phyloP scores from a whole-genome alignment of 2,329 filamentous ascomycete species.

The Capronia coronata region DNA sequence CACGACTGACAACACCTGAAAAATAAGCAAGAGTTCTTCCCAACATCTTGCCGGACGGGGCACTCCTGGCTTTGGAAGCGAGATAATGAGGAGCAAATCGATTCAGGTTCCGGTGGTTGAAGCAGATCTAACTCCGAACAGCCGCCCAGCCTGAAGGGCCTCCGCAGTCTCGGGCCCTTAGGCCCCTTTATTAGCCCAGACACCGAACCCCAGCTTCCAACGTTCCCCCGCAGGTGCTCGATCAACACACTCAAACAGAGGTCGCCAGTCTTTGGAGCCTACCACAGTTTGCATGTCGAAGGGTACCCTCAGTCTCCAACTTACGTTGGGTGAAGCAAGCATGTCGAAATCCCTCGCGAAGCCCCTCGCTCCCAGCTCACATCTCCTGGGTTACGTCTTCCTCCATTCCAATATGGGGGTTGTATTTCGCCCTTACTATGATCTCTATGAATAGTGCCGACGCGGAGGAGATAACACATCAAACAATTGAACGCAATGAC shows the following conservation, averaged over 20 bases:
- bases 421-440: conserved; percentile 9
- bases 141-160: too few species aligned
- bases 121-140: neutral
- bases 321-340: neutral
- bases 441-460: conserved; percentile 16
- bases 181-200: too few species aligned
- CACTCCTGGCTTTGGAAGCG: too few species aligned
- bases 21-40: too few species aligned
- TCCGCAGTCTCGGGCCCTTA: neutral
- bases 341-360: neutral
- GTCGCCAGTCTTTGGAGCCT: neutral
- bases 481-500: conserved; percentile 37
- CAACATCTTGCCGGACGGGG: too few species aligned
- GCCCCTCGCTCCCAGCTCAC: neutral
- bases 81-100: neutral
- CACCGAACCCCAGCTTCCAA: neutral
- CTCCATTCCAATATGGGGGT: conserved; percentile 17
- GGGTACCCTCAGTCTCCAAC: neutral
- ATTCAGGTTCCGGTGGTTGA: neutral
- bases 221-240: neutral
- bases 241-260: neutral
- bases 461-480: conserved; percentile 12
- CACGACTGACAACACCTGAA: too few species aligned
- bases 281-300: neutral
- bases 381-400: neutral